A percentile compares a stretch with the other conserved stretches of the same genome.
Evolutionary conservation across 2,329 filamentous ascomycete species (phyloP).

Genomic region (Botryotinia globosa): DNA sequence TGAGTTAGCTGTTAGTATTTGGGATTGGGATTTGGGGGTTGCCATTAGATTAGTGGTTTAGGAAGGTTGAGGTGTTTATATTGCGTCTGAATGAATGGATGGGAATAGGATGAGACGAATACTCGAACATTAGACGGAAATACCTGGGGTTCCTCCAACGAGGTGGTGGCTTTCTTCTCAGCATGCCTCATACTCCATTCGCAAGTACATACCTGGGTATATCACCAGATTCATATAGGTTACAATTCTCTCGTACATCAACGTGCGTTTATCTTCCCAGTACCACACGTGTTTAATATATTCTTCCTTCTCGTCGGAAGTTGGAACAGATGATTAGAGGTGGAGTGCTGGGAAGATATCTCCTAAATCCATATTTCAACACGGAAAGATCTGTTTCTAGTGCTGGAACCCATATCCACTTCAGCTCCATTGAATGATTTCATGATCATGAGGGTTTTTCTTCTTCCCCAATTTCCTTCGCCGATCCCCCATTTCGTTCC

Average conservation of each 20-base stretch:
- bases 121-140: neutral
- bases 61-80: neutral
- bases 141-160: neutral
- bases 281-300: neutral
- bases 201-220: neutral
- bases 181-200: neutral
- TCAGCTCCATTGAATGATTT: conserved; percentile 1
- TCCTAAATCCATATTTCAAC: neutral
- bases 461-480: neutral
- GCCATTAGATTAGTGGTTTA: neutral
- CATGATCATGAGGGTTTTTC: neutral
- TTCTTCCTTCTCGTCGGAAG: neutral
- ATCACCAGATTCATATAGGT: neutral
- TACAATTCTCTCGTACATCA: neutral
- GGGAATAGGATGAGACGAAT: neutral
- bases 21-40: neutral
- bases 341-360: neutral
- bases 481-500: neutral
- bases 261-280: neutral
- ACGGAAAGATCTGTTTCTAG: conserved; percentile 1
- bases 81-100: neutral
- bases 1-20: neutral
- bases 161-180: conserved; percentile 1
- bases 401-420: neutral
- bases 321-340: neutral